Evolutionary conservation across 2,329 filamentous ascomycete species (phyloP).

Genomic region (Nigrograna mackinnonii): DNA sequence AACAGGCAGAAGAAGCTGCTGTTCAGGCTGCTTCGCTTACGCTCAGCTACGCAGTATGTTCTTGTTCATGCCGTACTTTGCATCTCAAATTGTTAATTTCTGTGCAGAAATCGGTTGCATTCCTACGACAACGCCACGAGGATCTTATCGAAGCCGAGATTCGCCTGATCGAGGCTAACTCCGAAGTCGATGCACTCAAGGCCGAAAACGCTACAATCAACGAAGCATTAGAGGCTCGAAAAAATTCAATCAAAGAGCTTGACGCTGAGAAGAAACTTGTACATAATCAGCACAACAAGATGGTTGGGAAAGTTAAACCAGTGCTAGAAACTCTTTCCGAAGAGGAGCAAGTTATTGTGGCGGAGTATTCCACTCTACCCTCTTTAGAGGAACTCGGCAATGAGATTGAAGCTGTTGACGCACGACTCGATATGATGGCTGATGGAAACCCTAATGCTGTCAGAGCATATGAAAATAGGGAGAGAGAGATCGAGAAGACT

Average conservation of each 20-base stretch:
- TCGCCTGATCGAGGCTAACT: slow-evolving; percentile 76
- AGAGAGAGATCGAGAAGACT: slow-evolving; percentile 68
- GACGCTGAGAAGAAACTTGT: slow-evolving; percentile 13
- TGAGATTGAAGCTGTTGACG: slow-evolving; percentile 74
- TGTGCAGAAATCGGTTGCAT: slow-evolving; percentile 60
- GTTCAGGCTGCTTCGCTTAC: slow-evolving; percentile 41
- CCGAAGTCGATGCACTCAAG: slow-evolving; percentile 73
- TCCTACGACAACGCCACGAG: slow-evolving; percentile 64
- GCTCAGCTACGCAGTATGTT: slow-evolving; percentile 59
- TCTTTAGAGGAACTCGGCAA: slow-evolving; percentile 64
- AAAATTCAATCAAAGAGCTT: slow-evolving; percentile 18
- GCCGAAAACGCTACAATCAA: slow-evolving; percentile 56
- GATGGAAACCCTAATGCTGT: slow-evolving; percentile 76
- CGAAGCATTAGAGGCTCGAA: slow-evolving; percentile 36
- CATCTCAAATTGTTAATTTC: slow-evolving; percentile 18
- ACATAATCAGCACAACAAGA: slow-evolving; percentile 10
- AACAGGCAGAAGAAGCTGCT: slow-evolving; percentile 41
- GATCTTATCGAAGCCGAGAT: slow-evolving; percentile 72
- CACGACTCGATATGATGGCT: slow-evolving; percentile 78
- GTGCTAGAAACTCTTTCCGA: slow-evolving; percentile 19
- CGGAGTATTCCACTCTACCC: slow-evolving; percentile 19
- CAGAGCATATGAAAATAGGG: slow-evolving; percentile 63
- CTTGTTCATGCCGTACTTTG: background rate
- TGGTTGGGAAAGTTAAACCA: slow-evolving; percentile 13
- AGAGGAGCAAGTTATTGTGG: slow-evolving; percentile 26